Percentiles rank a stretch among this genome's conserved stretches.
phyloP scores from a whole-genome alignment of 805 yeast species.

The Hanseniaspora hatyaiensis region DNA sequence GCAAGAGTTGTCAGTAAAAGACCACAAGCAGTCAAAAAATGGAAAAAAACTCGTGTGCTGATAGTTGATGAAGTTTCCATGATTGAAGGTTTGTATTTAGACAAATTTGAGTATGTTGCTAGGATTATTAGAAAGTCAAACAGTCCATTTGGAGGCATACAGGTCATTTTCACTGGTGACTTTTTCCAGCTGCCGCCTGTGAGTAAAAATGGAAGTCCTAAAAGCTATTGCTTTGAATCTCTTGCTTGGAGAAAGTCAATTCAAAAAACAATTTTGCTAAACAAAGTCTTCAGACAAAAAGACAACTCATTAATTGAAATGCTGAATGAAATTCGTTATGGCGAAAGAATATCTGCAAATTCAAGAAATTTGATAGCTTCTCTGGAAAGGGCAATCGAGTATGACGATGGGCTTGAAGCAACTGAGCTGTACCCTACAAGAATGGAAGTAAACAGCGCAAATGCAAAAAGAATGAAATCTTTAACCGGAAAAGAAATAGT shows the following conservation, averaged over 20 bases:
- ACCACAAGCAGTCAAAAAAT: constrained; percentile 39
- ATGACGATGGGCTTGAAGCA: constrained; percentile 71
- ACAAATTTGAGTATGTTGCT: constrained; percentile 53
- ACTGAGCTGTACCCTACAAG: constrained; percentile 85
- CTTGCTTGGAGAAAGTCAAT: constrained; percentile 56
- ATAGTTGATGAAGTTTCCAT: constrained; percentile 71
- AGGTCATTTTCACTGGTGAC: constrained; percentile 66
- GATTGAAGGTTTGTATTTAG: constrained; percentile 60
- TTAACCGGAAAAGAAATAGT: constrained; percentile 38
- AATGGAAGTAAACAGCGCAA: constrained; percentile 70
- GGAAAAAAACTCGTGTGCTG: constrained; percentile 48
- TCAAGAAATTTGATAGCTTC: constrained; percentile 39
- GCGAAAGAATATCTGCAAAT: constrained; percentile 40
- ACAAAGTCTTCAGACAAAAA: constrained; percentile 76
- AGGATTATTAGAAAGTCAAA: constrained; percentile 36
- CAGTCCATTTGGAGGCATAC: constrained; percentile 71
- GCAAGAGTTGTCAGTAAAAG: constrained; percentile 44
- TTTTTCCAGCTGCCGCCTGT: constrained; percentile 77
- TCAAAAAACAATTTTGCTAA: constrained; percentile 53
- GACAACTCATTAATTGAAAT: constrained; percentile 64
- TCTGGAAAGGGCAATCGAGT: constrained; percentile 46
- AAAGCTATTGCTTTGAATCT: constrained; percentile 63
- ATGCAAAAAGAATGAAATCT: constrained; percentile 38
- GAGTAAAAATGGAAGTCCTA: constrained; percentile 22
- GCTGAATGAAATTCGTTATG: constrained; percentile 70